A percentile compares a stretch with the other conserved stretches of the same genome.
Conservation (phyloP, 192 early-diverging fungal genomes). For the Backusella morwellensis region DNA sequence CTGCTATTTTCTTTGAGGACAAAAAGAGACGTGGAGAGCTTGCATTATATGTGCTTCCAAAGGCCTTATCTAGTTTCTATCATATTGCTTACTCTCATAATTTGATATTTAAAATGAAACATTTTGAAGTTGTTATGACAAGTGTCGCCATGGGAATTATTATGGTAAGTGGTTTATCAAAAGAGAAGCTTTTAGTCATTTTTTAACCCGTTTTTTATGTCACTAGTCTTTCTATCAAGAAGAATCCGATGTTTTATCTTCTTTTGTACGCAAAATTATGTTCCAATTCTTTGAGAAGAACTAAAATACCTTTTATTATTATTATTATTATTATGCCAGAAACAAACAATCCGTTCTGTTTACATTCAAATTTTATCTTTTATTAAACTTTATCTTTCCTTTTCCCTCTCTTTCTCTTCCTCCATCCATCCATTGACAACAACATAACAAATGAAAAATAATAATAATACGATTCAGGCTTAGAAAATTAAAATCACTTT, state of each 20-base stretch:
- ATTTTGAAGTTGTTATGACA: slow-evolving; percentile 63
- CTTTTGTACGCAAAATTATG: slow-evolving; percentile 47
- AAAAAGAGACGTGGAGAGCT: slow-evolving; percentile 65
- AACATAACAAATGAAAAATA: neutral
- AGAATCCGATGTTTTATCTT: slow-evolving; percentile 53
- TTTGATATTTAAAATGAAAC: slow-evolving; percentile 53
- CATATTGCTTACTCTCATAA: slow-evolving; percentile 61
- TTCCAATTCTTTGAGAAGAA: slow-evolving; percentile 43
- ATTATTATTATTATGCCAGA: neutral
- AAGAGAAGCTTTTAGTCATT: neutral
- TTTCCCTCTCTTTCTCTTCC: neutral
- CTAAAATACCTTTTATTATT: slow-evolving; percentile 20
- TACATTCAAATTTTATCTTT: neutral
- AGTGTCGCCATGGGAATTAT: slow-evolving; percentile 66
- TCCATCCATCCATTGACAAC: neutral
- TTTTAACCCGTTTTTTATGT: slow-evolving; percentile 3
- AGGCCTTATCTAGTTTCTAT: slow-evolving; percentile 66
- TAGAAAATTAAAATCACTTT: neutral
- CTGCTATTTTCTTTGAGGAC: slow-evolving; percentile 70
- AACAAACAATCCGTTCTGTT: neutral
- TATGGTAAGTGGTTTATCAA: slow-evolving; percentile 52
- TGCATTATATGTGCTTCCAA: slow-evolving; percentile 78
- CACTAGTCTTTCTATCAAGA: slow-evolving; percentile 57
- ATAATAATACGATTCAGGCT: neutral
- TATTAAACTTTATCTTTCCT: neutral